Base-by-base conservation (phyloP, 345 rosid species). In the Eucalyptus regnans region DNA sequence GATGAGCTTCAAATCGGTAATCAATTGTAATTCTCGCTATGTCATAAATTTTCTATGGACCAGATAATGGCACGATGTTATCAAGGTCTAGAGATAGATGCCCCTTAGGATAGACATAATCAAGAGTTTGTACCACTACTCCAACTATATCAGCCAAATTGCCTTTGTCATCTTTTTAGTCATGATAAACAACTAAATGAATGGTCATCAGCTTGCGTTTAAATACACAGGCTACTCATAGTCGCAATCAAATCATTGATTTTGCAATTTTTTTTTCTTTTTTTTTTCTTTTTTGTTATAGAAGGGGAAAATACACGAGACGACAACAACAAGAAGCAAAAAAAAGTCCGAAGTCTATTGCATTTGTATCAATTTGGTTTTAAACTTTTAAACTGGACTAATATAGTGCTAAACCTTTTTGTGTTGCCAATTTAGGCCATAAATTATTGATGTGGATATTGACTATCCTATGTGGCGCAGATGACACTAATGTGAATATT, bases 391-490 rank as follows among this genome's bases (percentile, higher is more conserved):
- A 18, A 52, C 0, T 18, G 0, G 23, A 52, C 23, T 3, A 52
- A 52, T 52, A 52, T 52, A 52, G 9, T 52, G 23, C 58, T 52
- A 52, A 52, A 52, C 25, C 4, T 7, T 52, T 52, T 52, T 2
- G 2, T 4, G 58, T 52, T 52, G 25, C 58, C 58, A 52, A 52
- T 52, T 52, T 52, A 52, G 10, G 58, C 9, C 5, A 18, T 52
- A 52, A 20, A 52, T 20, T 3, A 10, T 20, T 52, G 2, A 52
- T 20, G 23, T 20, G 25, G 58, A 52, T 52, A 52, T 52, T 52
- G 25, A 52, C 22, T 52, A 52, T 52, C 0, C 1, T 52, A 52
- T 18, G 23, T 1, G 5, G 0, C 56, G 0, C 1, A 18, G 0
- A 1, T 18, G 1, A 52, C 23, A 52, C 4, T 52, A 52, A 20